Evolutionary conservation across 2,329 filamentous ascomycete species (phyloP).

Genomic region (Neofusicoccum laricinum): DNA sequence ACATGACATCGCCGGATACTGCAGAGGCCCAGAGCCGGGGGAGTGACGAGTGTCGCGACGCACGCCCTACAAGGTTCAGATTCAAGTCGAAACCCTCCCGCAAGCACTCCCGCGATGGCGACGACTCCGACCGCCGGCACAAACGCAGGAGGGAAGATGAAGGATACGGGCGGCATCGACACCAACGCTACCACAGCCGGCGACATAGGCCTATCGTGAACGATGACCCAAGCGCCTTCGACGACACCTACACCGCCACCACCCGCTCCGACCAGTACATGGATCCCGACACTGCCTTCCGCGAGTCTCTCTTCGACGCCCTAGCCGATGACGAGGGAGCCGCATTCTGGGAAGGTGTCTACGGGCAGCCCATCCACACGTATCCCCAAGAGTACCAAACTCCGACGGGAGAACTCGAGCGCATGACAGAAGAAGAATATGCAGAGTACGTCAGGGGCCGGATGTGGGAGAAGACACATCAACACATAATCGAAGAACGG

Average conservation of each 20-base stretch:
- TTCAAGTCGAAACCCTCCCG: constrained; percentile 36
- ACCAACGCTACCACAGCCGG: constrained; percentile 14
- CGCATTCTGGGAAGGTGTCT: constrained; percentile 92
- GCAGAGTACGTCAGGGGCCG: constrained; percentile 75
- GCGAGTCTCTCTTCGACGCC: constrained; percentile 92
- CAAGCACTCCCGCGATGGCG: constrained; percentile 20
- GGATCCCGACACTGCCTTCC: constrained; percentile 74
- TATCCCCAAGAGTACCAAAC: constrained; percentile 62
- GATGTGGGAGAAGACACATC: constrained; percentile 96
- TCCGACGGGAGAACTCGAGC: constrained; percentile 61
- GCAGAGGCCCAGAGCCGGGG: background rate
- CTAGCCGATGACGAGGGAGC: constrained; percentile 96
- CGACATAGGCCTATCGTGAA: constrained; percentile 11
- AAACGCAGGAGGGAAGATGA: background rate
- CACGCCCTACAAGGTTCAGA: constrained; percentile 35
- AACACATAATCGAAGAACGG: constrained; percentile 76
- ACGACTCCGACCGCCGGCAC: constrained; percentile 15
- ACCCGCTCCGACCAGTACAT: constrained; percentile 33
- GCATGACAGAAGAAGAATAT: constrained; percentile 92
- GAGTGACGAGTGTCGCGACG: constrained; percentile 24
- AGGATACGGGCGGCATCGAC: background rate
- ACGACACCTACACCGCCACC: constrained; percentile 35
- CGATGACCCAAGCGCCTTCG: constrained; percentile 36
- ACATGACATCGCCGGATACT: background rate
- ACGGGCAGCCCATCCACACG: constrained; percentile 87